These are phyloP conservation scores for Alternaria brassicae DNA, from an alignment of 2,329 filamentous ascomycete genomes.

Conservation along the genomic window DNA sequence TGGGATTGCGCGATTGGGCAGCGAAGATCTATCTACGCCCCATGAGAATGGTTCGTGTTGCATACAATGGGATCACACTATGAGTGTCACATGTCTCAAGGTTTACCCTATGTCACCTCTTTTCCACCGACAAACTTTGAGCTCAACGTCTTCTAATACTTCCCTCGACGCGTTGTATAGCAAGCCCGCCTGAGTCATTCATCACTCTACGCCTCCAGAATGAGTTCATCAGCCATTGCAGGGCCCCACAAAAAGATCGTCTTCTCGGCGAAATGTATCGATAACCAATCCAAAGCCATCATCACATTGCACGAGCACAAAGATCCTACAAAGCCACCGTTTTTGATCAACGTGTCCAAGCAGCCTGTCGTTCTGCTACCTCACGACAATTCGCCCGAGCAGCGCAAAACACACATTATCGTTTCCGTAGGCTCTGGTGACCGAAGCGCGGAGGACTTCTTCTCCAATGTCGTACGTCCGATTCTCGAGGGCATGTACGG, in stretches of 20 bases:
- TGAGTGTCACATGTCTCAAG: not conserved
- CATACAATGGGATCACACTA: not conserved
- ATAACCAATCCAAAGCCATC: conserved; percentile 13
- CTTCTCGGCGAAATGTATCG: conserved; percentile 9
- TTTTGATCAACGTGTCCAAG: conserved; percentile 28
- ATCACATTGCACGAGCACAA: conserved; percentile 20
- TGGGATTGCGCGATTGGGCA: conserved; percentile 4
- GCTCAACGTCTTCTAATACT: not conserved
- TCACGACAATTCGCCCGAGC: conserved; percentile 2
- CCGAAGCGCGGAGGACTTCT: conserved; percentile 51
- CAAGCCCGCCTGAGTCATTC: conserved; percentile 5
- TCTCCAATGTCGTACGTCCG: conserved; percentile 46
- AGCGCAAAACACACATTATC: conserved; percentile 51
- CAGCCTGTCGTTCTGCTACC: conserved; percentile 18
- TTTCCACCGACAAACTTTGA: not conserved
- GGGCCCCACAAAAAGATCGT: conserved; percentile 13
- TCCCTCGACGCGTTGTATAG: not conserved
- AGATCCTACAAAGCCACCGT: conserved; percentile 24
- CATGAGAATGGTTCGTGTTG: not conserved
- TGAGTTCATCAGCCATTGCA: not conserved
- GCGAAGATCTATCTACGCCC: not conserved
- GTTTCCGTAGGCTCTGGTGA: conserved; percentile 57
- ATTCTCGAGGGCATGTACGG: conserved; percentile 53
- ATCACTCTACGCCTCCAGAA: not conserved
- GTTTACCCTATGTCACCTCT: not conserved